A percentile compares a stretch with the other conserved stretches of the same genome.
Evolutionary conservation across 305 asterid species (phyloP).

Genomic region (Solanum hybrid): DNA sequence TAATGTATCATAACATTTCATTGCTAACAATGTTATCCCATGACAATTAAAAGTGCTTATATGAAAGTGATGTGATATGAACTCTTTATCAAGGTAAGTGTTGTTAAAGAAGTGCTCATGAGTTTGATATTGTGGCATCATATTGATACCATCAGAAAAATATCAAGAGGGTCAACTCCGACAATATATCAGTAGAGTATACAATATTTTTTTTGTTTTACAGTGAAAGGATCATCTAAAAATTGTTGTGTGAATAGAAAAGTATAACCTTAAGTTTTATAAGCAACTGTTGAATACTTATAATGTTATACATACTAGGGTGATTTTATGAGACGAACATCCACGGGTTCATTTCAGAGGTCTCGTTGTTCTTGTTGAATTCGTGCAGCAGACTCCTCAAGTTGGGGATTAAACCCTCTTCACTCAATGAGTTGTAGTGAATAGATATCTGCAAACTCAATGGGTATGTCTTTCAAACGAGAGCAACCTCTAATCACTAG

Average conservation of each 20-base stretch:
- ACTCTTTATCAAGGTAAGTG: neutral
- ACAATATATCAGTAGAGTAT: neutral
- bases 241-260: neutral
- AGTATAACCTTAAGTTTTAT: neutral
- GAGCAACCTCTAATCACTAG: too few relatives aligned
- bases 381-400: too few relatives aligned
- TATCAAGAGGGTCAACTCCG: neutral
- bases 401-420: too few relatives aligned
- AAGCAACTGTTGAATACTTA: neutral
- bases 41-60: neutral
- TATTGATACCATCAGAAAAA: neutral
- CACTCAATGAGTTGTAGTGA: too few relatives aligned
- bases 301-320: too few relatives aligned
- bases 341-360: too few relatives aligned
- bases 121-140: neutral
- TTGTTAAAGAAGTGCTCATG: neutral
- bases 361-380: too few relatives aligned
- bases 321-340: too few relatives aligned
- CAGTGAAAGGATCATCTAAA: neutral
- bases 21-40: neutral
- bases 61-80: neutral
- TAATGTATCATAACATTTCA: neutral
- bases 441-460: too few relatives aligned
- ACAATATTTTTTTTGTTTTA: neutral
- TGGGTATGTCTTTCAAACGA: too few relatives aligned